phyloP scores from a whole-genome alignment of 495 filamentous ascomycete genomes.

The Penicillium egyptiacum region DNA sequence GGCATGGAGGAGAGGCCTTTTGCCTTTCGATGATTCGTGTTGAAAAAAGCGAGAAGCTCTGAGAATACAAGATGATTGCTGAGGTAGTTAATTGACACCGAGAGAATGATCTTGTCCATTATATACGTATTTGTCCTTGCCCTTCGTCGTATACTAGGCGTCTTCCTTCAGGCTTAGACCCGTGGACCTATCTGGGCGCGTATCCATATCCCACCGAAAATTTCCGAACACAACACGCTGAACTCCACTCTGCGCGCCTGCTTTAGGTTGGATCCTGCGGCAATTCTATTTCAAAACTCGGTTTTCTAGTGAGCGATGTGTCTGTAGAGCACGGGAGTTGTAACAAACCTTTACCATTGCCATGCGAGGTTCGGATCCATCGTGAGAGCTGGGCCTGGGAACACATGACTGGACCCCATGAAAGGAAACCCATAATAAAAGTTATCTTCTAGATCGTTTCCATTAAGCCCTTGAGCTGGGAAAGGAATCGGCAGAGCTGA shows the following conservation, averaged over 20 bases:
- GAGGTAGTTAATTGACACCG: too few relatives aligned
- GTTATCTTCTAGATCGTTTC: background rate
- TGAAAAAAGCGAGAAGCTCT: too few relatives aligned
- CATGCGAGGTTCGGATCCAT: conserved; percentile 8
- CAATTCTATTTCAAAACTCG: background rate
- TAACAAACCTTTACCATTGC: conserved; percentile 7
- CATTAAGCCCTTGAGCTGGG: background rate
- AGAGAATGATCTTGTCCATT: too few relatives aligned
- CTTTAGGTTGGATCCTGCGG: background rate
- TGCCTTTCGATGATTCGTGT: too few relatives aligned
- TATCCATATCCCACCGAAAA: background rate
- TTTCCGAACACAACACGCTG: background rate
- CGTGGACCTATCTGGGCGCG: too few relatives aligned
- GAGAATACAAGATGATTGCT: too few relatives aligned
- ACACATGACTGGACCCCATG: conserved; percentile 2
- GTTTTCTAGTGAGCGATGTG: background rate
- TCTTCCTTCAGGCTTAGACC: too few relatives aligned
- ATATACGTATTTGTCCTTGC: too few relatives aligned
- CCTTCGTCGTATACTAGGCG: too few relatives aligned
- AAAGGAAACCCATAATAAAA: background rate
- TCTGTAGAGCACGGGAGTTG: background rate
- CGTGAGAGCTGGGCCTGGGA: background rate
- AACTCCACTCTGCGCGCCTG: background rate
- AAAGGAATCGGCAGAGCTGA: background rate
- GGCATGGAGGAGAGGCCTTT: too few relatives aligned